Conservation (phyloP, 1,284 basidiomycete species). For the Flammula alnicola region DNA sequence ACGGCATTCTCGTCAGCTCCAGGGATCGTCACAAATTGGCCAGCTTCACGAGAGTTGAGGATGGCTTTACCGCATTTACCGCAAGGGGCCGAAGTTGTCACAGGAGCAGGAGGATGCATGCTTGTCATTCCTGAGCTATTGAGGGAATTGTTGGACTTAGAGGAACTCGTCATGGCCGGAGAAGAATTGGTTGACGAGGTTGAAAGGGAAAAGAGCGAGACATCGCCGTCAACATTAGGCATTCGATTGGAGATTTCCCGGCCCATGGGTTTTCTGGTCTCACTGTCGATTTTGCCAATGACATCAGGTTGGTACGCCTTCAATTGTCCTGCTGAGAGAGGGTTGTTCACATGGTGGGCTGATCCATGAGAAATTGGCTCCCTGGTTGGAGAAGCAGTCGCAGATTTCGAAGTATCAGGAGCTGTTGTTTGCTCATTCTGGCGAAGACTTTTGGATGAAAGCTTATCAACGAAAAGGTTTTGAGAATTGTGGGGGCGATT, state of each 20-base stretch:
- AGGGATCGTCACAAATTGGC: slow-evolving; percentile 69
- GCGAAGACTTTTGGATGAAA: not conserved
- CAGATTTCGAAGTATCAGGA: too few species aligned
- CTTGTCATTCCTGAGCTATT: slow-evolving; percentile 1
- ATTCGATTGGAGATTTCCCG: too few species aligned
- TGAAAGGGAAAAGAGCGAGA: not conserved
- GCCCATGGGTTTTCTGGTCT: too few species aligned
- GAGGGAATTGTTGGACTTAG: not conserved
- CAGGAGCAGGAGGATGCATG: slow-evolving; percentile 15
- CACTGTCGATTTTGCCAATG: not conserved
- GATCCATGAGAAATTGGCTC: too few species aligned
- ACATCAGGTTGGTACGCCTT: not conserved
- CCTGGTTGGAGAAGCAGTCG: too few species aligned
- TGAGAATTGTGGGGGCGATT: not conserved
- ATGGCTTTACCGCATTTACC: slow-evolving; percentile 61
- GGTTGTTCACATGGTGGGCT: too few species aligned
- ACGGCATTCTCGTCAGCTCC: slow-evolving; percentile 51
- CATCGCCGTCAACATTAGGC: too few species aligned
- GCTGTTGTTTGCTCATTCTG: too few species aligned
- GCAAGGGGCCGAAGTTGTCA: slow-evolving; percentile 42
- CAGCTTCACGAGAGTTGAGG: slow-evolving; percentile 53
- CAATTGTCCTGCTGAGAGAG: too few species aligned
- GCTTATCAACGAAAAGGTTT: not conserved
- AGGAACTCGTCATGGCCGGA: not conserved
- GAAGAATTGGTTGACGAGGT: not conserved